Conservation (phyloP, 2,329 filamentous ascomycete species). For the Trichophyton schoenleinii region DNA sequence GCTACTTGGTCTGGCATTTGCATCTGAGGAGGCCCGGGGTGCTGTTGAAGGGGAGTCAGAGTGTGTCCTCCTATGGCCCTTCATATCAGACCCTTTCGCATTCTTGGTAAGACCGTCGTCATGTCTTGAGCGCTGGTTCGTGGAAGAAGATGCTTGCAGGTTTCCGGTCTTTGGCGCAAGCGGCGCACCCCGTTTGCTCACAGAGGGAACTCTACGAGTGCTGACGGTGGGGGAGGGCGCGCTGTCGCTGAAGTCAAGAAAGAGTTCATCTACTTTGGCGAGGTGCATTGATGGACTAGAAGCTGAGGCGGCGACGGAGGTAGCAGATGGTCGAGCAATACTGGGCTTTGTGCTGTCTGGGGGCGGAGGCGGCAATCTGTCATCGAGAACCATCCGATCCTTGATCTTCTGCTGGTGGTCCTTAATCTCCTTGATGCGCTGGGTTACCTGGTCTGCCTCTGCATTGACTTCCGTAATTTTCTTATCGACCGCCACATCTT, state of each 20-base stretch:
- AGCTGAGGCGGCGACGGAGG: too few species aligned
- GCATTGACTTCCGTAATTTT: conserved; percentile 27
- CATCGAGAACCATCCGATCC: conserved; percentile 20
- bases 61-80: conserved; percentile 29
- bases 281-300: not conserved
- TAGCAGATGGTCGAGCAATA: not conserved
- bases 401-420: conserved; percentile 44
- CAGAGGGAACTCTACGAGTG: conserved; percentile 40
- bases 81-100: conserved; percentile 15
- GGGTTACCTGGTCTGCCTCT: conserved; percentile 45
- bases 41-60: conserved; percentile 11
- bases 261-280: conserved; percentile 21
- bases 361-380: not conserved
- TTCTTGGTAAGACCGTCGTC: conserved; percentile 7
- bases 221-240: conserved; percentile 59
- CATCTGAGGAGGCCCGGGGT: conserved; percentile 3
- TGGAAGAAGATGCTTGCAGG: conserved; percentile 14
- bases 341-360: not conserved
- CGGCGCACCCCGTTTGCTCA: conserved; percentile 19
- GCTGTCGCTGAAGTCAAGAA: conserved; percentile 42
- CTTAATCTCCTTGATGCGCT: conserved; percentile 45
- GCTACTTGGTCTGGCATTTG: conserved; percentile 49
- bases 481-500: conserved; percentile 29
- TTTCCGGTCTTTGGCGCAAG: conserved; percentile 20
- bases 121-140: not conserved